A percentile compares a stretch with the other conserved stretches of the same genome.
These are phyloP conservation scores for Volvox carteri DNA, from an alignment of 163 green algal species.

Conservation along the genomic window DNA sequence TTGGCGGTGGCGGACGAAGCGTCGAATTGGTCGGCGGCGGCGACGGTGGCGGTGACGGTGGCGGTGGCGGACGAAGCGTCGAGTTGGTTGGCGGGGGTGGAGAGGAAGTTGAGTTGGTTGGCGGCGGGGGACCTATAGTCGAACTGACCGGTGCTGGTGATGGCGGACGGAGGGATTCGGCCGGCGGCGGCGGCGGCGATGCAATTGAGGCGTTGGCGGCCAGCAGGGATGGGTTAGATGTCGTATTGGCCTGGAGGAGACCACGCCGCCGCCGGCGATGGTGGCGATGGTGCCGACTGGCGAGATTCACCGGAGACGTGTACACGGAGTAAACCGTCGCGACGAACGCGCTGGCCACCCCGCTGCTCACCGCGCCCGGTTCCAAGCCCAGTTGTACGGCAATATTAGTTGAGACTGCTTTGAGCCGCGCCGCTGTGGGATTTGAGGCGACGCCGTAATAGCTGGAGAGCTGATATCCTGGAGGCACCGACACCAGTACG, in stretches of 20 bases:
- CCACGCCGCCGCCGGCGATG: background rate
- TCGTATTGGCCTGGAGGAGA: background rate
- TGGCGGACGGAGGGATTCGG: background rate
- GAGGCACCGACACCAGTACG: background rate
- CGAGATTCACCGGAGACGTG: background rate
- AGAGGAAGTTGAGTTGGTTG: background rate
- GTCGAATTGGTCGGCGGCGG: background rate
- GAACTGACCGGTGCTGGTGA: background rate
- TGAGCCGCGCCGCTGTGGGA: background rate
- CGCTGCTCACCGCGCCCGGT: background rate
- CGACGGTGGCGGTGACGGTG: background rate
- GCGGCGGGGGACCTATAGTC: background rate
- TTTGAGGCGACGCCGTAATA: background rate
- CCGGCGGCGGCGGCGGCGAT: background rate
- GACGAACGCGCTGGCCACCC: slow-evolving; percentile 13
- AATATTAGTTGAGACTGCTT: slow-evolving; percentile 32
- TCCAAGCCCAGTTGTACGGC: background rate
- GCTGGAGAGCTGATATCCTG: background rate
- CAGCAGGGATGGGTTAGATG: background rate
- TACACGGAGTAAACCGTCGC: slow-evolving; percentile 14
- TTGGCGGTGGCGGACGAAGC: background rate
- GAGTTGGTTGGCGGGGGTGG: background rate
- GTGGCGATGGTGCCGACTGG: background rate
- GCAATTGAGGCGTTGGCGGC: background rate
- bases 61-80: background rate